Conservation (phyloP, 768 basidiomycete genomes). For the Pleurotus salmoneostramineus region DNA sequence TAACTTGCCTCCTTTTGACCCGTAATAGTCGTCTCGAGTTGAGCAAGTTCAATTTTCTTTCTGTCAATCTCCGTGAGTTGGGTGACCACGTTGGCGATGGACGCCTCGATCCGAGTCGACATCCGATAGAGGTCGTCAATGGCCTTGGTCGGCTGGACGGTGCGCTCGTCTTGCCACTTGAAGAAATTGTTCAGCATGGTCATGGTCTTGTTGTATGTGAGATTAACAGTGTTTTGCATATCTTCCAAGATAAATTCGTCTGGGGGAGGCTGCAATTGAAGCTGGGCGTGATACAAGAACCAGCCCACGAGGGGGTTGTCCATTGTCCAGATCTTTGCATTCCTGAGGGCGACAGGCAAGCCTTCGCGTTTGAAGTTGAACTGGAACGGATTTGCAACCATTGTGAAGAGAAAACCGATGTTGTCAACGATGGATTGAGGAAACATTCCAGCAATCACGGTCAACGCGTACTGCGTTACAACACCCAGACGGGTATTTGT, state of each 20-base stretch:
- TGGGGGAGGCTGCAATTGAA: background rate
- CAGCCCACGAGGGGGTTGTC: conserved; percentile 11
- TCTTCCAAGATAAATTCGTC: background rate
- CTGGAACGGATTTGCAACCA: conserved; percentile 13
- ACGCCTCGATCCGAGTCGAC: conserved; percentile 7
- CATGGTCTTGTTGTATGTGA: conserved; percentile 8
- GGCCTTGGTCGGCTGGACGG: conserved; percentile 12
- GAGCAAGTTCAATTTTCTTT: no score
- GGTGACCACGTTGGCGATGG: conserved; percentile 5
- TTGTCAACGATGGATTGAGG: conserved; percentile 18
- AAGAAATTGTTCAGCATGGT: conserved; percentile 9
- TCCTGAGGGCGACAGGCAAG: conserved; percentile 10
- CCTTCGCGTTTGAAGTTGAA: conserved; percentile 17
- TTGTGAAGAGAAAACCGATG: conserved; percentile 22
- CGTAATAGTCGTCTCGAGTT: no score
- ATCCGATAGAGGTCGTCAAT: conserved; percentile 9
- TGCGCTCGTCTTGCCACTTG: conserved; percentile 10
- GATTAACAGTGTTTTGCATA: background rate
- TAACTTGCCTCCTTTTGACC: no score
- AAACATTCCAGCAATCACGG: conserved; percentile 17
- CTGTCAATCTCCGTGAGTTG: background rate
- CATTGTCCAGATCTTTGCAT: conserved; percentile 4
- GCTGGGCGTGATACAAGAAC: background rate
- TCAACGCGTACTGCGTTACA: conserved; percentile 17
- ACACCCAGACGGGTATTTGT: conserved; percentile 13